Evolutionary conservation across 345 rosid genomes (phyloP), one percentile per base, ranked within the genome.

Genomic region (Salix suchowensis): DNA sequence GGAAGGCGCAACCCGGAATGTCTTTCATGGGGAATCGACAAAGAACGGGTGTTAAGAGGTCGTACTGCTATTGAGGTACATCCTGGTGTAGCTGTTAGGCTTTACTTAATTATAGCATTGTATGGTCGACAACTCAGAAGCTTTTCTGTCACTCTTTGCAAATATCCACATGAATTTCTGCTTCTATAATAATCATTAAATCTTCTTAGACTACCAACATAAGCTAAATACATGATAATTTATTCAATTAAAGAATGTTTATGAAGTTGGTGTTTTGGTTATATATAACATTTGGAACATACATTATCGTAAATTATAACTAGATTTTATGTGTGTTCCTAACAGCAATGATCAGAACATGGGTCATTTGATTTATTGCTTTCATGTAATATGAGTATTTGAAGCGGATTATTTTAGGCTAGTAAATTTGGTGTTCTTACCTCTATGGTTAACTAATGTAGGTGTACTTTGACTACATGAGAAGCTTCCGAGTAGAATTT

Each of bases 401-500:
- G 28, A 26, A 36, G 14, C 39, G 44, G 39, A 68, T 60, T 34
- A 18, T 19, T 36, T 28, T 74, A 34, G 37, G 37, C 37, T 34
- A 34, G 37, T 34, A 34, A 34, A 34, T 34, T 34, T 34, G 37
- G 6, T 34, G 37, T 34, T 34, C 5, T 34, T 34, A 34, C 37
- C 37, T 34, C 37, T 34, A 34, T 34, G 37, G 37, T 34, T 34
- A 28, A 72, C 64, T 76, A 74, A 78, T 84, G 78, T 84, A 96
- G 99, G 97, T 96, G 66, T 96, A 96, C 88, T 96, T 91, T 78
- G 99, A 96, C 80, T 94, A 82, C 88, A 92, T 96, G 99, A 90
- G 98, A 89, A 92, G 95, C 85, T 96, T 93, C 75, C 92, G 99
- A 32, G 86, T 86, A 78, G 99, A 92, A 82, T 92, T 94, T 83